A percentile compares a stretch with the other conserved stretches of the same genome.
Conservation (phyloP, 768 basidiomycete species). For the Suillus discolor region DNA sequence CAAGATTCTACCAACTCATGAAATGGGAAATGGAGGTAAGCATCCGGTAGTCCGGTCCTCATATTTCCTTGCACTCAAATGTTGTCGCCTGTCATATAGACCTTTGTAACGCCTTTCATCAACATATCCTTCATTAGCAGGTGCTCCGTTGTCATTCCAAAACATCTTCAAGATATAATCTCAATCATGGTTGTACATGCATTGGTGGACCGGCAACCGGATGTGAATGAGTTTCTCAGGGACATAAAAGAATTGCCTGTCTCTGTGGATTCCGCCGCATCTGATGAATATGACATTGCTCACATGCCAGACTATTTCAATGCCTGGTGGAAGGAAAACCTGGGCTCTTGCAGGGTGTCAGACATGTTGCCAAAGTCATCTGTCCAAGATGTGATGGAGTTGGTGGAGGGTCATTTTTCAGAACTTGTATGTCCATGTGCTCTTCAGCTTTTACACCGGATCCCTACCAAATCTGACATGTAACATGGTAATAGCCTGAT, state of each 20-base stretch:
- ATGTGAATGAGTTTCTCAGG: background rate
- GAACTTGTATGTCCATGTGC: background rate
- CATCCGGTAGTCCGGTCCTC: too few relatives aligned
- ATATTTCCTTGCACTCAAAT: too few relatives aligned
- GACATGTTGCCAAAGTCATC: conserved; percentile 1
- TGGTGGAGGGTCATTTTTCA: background rate
- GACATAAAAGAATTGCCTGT: background rate
- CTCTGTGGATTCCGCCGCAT: rapidly evolving
- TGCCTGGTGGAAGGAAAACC: background rate
- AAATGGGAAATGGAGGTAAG: too few relatives aligned
- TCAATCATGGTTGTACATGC: background rate
- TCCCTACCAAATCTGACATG: background rate
- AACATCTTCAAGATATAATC: background rate
- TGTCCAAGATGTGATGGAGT: background rate
- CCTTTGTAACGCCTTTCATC: background rate
- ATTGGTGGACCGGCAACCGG: background rate
- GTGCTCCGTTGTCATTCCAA: background rate
- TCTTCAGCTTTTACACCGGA: background rate
- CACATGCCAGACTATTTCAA: background rate
- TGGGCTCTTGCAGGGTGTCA: background rate
- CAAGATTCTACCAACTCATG: background rate
- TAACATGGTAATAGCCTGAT: too few relatives aligned
- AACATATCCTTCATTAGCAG: background rate
- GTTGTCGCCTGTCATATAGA: too few relatives aligned
- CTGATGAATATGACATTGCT: background rate